phyloP scores from a whole-genome alignment of 371 early-diverging fungal genomes.

The Lichtheimia ornata region DNA sequence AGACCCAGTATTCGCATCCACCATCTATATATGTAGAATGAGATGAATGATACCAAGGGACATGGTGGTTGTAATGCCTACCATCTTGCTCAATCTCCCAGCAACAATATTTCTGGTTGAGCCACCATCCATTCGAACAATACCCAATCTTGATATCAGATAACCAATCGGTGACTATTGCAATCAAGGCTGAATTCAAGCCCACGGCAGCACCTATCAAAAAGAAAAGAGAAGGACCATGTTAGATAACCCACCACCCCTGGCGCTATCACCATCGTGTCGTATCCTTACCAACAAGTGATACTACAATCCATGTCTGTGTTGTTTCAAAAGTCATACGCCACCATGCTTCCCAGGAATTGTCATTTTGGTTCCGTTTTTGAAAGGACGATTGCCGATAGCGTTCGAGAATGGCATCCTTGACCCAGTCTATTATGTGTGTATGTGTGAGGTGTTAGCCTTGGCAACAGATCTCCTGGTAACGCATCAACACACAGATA shows the following conservation, averaged over 20 bases:
- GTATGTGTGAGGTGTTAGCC: no score
- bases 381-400: slow-evolving; percentile 62
- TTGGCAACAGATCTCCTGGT: neutral
- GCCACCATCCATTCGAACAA: slow-evolving; percentile 89
- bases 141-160: slow-evolving; percentile 86
- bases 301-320: slow-evolving; percentile 89
- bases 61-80: slow-evolving; percentile 11
- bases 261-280: neutral
- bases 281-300: slow-evolving; percentile 61
- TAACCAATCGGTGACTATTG: slow-evolving; percentile 86
- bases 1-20: slow-evolving; percentile 55
- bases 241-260: neutral
- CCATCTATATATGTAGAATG: slow-evolving; percentile 23
- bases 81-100: slow-evolving; percentile 74
- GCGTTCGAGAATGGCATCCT: slow-evolving; percentile 83
- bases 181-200: slow-evolving; percentile 82
- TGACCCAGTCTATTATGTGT: slow-evolving; percentile 79
- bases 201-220: slow-evolving; percentile 76
- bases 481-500: neutral
- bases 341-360: slow-evolving; percentile 63
- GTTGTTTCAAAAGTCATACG: slow-evolving; percentile 70
- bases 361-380: slow-evolving; percentile 47
- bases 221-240: neutral
- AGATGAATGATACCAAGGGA: no score
- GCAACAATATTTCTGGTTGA: slow-evolving; percentile 95